A percentile compares a stretch with the other conserved stretches of the same genome.
Conservation (phyloP, 2,329 filamentous ascomycete species). For the Epichloe baconii region DNA sequence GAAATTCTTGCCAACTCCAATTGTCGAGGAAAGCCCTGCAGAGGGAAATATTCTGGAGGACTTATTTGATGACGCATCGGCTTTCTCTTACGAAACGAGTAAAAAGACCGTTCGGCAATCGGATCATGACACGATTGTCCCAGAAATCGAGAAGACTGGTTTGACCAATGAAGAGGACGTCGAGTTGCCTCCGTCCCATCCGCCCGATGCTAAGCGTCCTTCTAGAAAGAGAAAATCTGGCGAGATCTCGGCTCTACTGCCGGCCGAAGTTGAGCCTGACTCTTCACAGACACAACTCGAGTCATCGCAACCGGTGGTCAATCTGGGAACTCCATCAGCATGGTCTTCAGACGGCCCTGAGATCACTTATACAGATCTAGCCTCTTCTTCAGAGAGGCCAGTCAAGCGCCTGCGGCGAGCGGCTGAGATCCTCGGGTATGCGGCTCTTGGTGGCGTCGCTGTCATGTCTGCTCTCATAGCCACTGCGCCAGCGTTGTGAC, state of each 20-base stretch:
- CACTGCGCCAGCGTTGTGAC: constrained; percentile 19
- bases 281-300: not conserved
- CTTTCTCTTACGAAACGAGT: constrained; percentile 17
- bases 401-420: constrained; percentile 21
- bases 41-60: not conserved
- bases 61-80: constrained; percentile 16
- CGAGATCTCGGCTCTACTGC: not conserved
- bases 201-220: not conserved
- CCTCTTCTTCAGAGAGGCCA: constrained; percentile 6
- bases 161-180: not conserved
- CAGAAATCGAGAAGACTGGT: not conserved
- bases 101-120: constrained; percentile 9
- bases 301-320: not conserved
- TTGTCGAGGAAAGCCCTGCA: not conserved
- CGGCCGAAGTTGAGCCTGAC: constrained; percentile 1
- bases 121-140: no score
- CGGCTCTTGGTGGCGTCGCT: constrained; percentile 24
- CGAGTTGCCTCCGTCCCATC: not conserved
- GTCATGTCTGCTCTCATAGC: constrained; percentile 27
- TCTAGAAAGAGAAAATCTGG: constrained; percentile 5
- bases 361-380: no score
- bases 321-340: not conserved
- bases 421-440: constrained; percentile 23
- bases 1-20: constrained; percentile 18
- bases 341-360: not conserved